Evolutionary conservation across 2,329 filamentous ascomycete species (phyloP).

Genomic region (Talaromyces funiculosus): DNA sequence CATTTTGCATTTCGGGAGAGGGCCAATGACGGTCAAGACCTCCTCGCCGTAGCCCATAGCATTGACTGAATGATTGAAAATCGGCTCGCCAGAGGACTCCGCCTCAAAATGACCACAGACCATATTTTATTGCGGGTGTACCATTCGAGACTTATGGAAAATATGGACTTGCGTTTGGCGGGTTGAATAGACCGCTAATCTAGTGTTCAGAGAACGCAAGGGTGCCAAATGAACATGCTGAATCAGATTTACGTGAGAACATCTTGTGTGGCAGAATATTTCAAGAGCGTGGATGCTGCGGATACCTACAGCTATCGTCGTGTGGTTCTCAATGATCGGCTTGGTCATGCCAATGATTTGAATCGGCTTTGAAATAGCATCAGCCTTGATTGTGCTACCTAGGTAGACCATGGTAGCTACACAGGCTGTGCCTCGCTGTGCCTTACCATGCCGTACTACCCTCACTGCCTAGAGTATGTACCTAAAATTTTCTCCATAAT

Average conservation of each 20-base stretch:
- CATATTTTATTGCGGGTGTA: not conserved
- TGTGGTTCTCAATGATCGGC: not conserved
- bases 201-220: not conserved
- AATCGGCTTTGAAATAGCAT: not conserved
- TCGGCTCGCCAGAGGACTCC: not conserved
- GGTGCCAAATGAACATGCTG: not conserved
- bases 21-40: not conserved
- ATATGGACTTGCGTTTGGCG: constrained; percentile 1
- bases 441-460: not conserved
- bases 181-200: not conserved
- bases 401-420: not conserved
- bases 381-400: not conserved
- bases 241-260: not conserved
- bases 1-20: not conserved
- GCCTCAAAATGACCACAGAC: not conserved
- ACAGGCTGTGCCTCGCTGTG: not conserved
- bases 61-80: not conserved
- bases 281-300: not conserved
- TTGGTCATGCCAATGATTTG: not conserved
- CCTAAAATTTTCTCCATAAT: constrained; percentile 35
- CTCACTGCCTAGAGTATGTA: constrained; percentile 28
- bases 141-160: not conserved
- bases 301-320: not conserved
- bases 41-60: not conserved
- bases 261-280: not conserved